Evolutionary conservation across 345 rosid species (phyloP), one percentile per base, ranked within the genome.

Genomic region (Citrus maxima): DNA sequence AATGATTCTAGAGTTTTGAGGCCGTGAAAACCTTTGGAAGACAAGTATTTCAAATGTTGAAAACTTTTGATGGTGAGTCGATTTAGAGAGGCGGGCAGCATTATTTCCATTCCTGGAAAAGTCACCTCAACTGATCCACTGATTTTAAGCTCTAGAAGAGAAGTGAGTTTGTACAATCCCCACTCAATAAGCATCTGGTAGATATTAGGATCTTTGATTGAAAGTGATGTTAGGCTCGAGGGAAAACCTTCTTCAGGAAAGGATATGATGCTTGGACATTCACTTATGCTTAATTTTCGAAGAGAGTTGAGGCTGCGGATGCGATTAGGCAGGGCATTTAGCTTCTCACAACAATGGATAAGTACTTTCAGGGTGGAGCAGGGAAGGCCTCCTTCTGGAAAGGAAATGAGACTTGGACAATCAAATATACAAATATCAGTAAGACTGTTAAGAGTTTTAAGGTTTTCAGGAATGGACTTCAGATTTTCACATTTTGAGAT

Each of bases 241-340:
- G 84, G 67, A 19, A 81, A 37, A 68, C 84, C 84, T 21, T 77
- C 67, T 68, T 77, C 49, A 0, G 78, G 81, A 60, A 77, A 77
- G 32, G 75, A 66, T 16, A 30, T 12, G 5, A 18, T 64, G 37
- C 80, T 65, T 49, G 75, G 72, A 61, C 81, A 77, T 27, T 81
- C 27, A 22, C 46, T 30, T 28, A 81, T 56, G 40, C 10, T 24
- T 32, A 81, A 34, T 19, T 78, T 77, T 40, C 59, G 69, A 81
- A 81, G 77, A 51, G 68, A 70, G 12, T 32, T 54, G 61, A 81
- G 67, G 16, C 3, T 46, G 18, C 59, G 64, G 18, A 81, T 32
- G 28, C 13, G 56, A 28, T 22, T 30, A 3, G 79, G 80, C 6
- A 81, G 37, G 59, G 60, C 70, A 37, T 58, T 42, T 12, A 72